Evolutionary conservation across 2,329 filamentous ascomycete species (phyloP).

Genomic region (Ceratocystis papillata): DNA sequence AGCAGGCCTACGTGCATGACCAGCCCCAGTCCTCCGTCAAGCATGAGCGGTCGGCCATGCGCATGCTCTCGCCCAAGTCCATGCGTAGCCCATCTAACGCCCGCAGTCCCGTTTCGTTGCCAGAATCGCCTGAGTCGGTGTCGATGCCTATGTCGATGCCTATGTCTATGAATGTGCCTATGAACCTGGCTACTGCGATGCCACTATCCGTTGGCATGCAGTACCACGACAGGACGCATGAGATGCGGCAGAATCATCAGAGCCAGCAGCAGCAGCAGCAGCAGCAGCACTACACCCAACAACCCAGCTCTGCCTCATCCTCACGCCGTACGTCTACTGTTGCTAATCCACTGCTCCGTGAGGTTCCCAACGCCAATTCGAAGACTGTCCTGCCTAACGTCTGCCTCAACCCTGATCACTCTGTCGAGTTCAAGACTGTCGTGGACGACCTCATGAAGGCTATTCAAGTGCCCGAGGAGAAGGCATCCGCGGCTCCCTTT

Average conservation of each 20-base stretch:
- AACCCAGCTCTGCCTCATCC: slow-evolving; percentile 22
- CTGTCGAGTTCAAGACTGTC: slow-evolving; percentile 64
- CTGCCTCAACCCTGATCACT: slow-evolving; percentile 37
- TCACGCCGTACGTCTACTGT: slow-evolving; percentile 31
- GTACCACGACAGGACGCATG: background rate
- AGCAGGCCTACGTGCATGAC: background rate
- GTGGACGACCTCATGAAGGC: slow-evolving; percentile 82
- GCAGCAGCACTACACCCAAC: slow-evolving; percentile 2
- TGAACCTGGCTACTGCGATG: background rate
- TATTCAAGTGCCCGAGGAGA: slow-evolving; percentile 52
- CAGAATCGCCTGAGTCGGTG: slow-evolving; percentile 8
- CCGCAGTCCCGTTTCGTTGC: background rate
- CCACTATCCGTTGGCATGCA: background rate
- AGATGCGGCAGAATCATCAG: background rate
- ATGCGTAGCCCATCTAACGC: slow-evolving; percentile 4
- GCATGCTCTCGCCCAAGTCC: slow-evolving; percentile 16
- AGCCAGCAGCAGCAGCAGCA: background rate
- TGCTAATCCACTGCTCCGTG: slow-evolving; percentile 27
- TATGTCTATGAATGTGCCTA: background rate
- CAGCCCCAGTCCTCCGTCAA: slow-evolving; percentile 6
- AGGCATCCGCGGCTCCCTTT: slow-evolving; percentile 28
- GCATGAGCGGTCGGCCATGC: background rate
- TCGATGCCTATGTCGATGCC: slow-evolving; percentile 3
- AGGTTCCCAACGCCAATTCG: slow-evolving; percentile 26
- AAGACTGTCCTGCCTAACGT: slow-evolving; percentile 39